These are phyloP conservation scores for Colletotrichum scovillei DNA, from an alignment of 2,329 filamentous ascomycete species.

Conservation along the genomic window DNA sequence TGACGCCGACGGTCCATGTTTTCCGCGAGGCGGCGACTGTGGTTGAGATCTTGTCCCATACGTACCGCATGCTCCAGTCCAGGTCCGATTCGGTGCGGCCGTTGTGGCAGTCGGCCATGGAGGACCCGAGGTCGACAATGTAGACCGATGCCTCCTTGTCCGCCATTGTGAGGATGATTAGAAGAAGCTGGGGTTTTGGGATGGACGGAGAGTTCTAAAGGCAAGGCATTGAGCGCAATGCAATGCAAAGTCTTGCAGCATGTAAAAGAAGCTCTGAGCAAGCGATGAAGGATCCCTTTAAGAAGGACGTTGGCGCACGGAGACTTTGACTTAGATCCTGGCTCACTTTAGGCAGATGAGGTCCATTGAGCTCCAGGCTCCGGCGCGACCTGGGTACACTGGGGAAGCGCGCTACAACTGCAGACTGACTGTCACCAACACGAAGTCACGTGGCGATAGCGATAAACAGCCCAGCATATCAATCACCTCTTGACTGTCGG, in stretches of 20 bases:
- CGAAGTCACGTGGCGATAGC: constrained; percentile 37
- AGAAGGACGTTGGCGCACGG: constrained; percentile 9
- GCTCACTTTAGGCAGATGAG: constrained; percentile 34
- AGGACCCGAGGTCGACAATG: constrained; percentile 86
- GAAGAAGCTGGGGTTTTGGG: neutral
- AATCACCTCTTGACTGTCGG: neutral
- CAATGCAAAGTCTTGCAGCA: neutral
- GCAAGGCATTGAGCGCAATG: neutral
- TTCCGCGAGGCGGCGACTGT: constrained; percentile 75
- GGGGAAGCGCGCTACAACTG: constrained; percentile 10
- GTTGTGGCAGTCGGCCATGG: constrained; percentile 81
- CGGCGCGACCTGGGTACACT: constrained; percentile 13
- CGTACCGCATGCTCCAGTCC: constrained; percentile 89
- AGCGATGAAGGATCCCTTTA: neutral
- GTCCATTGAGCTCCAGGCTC: constrained; percentile 33
- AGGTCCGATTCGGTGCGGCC: constrained; percentile 83
- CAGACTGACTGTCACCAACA: neutral
- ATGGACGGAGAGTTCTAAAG: neutral
- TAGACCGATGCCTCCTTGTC: constrained; percentile 95
- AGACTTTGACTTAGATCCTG: constrained; percentile 11
- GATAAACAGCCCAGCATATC: neutral
- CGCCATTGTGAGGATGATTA: constrained; percentile 69
- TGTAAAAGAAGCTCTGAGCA: neutral
- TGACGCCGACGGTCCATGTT: constrained; percentile 78
- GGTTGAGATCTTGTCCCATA: constrained; percentile 89